Base-by-base conservation (phyloP, 179 eudicot genomes). In the Spergularia azorica region DNA sequence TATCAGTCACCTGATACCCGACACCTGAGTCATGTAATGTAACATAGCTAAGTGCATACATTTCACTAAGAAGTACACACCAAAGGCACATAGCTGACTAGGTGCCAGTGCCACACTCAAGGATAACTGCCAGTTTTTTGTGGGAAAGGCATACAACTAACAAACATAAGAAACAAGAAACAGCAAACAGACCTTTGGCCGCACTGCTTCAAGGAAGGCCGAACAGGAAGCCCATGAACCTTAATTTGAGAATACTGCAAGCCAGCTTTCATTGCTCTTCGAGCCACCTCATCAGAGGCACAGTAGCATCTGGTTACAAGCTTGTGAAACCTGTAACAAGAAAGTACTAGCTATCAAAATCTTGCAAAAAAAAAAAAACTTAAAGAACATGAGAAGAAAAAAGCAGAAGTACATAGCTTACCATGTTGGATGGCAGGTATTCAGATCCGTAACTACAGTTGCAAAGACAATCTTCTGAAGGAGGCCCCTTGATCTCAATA, bases 351-450 rank as follows among this genome's bases (percentile, higher is more conserved):
- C 20, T 54, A 55, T 68, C 75, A 69, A 20, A 57, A 26, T 57
- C 50, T 74, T 56, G 54, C 66, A 43, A 39, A 50, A 69, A 56
- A 39, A 74, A n/a, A 21, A 12, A 55, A 16, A 66, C 18, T 12
- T n/a, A 6, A 26, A 56, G 46, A 17, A 54, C 6, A 4, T 4
- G 10, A 38, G 61, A 17, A 65, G 57, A 70, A 71, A 72, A 52
- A 52, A 38, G 5, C 56, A 59, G 70, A 52, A 58, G 74, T 74
- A 2, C 55, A 38, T 52, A 71, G 39, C 79, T 74, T 87, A 95
- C 99, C 97, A 95, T 64, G 99, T 95, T 21, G 95, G 98, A 83
- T 95, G 99, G 79, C 99, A 95, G 56, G 99, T 93, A 87, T 91
- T 88, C 65, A 95, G 84, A 85, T 95, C 99, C 2, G 97, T 95